Conservation (phyloP, 2,329 filamentous ascomycete genomes). For the Drechslera avenae region DNA sequence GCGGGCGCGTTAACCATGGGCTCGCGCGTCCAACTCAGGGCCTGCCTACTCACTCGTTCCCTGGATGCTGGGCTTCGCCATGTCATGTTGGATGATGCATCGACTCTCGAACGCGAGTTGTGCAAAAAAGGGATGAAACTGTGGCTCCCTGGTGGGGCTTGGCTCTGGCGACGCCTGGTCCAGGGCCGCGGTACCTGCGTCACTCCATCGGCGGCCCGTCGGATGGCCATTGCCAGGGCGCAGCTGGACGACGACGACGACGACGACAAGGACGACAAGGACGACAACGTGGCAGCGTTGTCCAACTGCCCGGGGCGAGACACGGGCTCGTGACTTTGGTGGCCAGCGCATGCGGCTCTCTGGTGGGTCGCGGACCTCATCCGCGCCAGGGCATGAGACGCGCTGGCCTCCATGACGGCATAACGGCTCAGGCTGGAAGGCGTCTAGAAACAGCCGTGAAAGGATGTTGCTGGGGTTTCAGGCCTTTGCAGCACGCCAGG, state of each 20-base stretch:
- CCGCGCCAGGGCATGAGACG: slow-evolving; percentile 19
- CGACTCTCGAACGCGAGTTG: slow-evolving; percentile 12
- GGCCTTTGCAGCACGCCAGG: slow-evolving; percentile 16
- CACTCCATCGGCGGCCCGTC: slow-evolving; percentile 11
- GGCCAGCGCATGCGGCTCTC: slow-evolving; percentile 32
- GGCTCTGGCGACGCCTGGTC: not conserved
- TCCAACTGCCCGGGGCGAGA: slow-evolving; percentile 26
- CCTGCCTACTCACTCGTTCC: too few relatives aligned
- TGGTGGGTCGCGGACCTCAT: slow-evolving; percentile 13
- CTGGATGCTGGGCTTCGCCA: too few relatives aligned
- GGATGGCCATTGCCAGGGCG: slow-evolving; percentile 9
- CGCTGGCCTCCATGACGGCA: slow-evolving; percentile 22
- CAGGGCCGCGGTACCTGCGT: slow-evolving; percentile 35
- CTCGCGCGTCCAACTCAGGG: too few relatives aligned
- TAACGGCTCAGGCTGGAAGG: slow-evolving; percentile 23
- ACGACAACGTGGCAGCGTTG: slow-evolving; percentile 30
- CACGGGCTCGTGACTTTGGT: slow-evolving; percentile 23
- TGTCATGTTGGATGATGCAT: not conserved
- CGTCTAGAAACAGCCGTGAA: slow-evolving; percentile 27
- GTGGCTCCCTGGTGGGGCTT: slow-evolving; percentile 22
- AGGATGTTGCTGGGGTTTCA: slow-evolving; percentile 29
- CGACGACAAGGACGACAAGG: too few relatives aligned
- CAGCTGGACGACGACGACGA: too few relatives aligned
- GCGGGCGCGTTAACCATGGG: slow-evolving; percentile 10
- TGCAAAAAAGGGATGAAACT: slow-evolving; percentile 33